Evolutionary conservation across 768 basidiomycete genomes (phyloP).

Genomic region (Psilocybe subaeruginosa): DNA sequence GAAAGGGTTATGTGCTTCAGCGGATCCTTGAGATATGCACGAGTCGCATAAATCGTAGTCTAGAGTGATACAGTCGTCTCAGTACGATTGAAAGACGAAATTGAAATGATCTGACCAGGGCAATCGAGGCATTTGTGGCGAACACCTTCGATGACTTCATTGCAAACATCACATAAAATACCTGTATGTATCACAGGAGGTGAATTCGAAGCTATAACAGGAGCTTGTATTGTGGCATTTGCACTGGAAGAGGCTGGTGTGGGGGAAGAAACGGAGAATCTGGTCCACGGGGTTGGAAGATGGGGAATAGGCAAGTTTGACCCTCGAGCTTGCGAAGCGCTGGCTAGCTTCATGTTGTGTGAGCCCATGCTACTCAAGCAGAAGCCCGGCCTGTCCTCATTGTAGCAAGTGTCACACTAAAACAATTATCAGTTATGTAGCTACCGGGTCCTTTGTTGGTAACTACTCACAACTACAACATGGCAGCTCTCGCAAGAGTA

Average conservation of each 20-base stretch:
- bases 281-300: conserved; percentile 21
- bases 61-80: conserved; percentile 22
- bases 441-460: neutral
- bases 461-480: conserved; percentile 35
- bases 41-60: conserved; percentile 75
- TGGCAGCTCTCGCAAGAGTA: conserved; percentile 40
- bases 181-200: conserved; percentile 52
- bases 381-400: conserved; percentile 19
- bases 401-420: conserved; percentile 38
- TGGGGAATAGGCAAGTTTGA: conserved; percentile 20
- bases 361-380: conserved; percentile 31
- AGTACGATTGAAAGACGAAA: neutral
- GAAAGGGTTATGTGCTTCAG: conserved; percentile 58
- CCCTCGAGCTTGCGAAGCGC: neutral
- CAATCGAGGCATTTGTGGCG: conserved; percentile 86
- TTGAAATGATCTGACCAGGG: conserved; percentile 43
- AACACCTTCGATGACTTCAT: conserved; percentile 57
- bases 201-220: neutral
- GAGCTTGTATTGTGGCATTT: neutral
- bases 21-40: conserved; percentile 53
- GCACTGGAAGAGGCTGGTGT: neutral
- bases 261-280: neutral
- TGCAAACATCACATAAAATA: conserved; percentile 71
- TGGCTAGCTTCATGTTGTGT: conserved; percentile 29
- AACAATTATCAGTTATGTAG: conserved; percentile 9